phyloP scores from a whole-genome alignment of 2,329 filamentous ascomycete genomes.

The Cladosporium sp. region DNA sequence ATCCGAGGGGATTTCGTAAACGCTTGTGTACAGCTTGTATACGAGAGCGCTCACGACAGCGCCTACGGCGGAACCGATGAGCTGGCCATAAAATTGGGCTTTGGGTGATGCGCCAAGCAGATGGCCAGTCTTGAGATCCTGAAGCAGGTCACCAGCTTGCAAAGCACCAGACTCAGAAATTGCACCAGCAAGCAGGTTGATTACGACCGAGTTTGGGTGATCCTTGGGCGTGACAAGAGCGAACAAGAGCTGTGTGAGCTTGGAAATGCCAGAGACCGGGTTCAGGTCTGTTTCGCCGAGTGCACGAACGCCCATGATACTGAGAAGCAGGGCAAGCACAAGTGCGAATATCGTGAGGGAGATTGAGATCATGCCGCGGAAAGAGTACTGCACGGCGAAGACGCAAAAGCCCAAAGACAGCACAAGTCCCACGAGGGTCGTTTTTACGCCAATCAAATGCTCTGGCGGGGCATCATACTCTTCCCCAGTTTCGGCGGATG shows the following conservation, averaged over 20 bases:
- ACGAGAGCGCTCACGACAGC: constrained; percentile 83
- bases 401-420: constrained; percentile 79
- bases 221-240: constrained; percentile 81
- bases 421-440: constrained; percentile 73
- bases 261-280: constrained; percentile 93
- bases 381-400: constrained; percentile 76
- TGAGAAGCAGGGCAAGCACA: constrained; percentile 68
- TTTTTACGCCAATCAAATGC: constrained; percentile 72
- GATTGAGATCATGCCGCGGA: constrained; percentile 78
- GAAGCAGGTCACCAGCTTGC: constrained; percentile 94
- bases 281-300: constrained; percentile 87
- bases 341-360: constrained; percentile 83
- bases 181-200: constrained; percentile 91
- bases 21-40: constrained; percentile 85
- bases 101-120: constrained; percentile 87
- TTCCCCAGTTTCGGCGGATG: constrained; percentile 30
- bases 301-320: constrained; percentile 65
- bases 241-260: constrained; percentile 93
- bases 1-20: constrained; percentile 84
- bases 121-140: constrained; percentile 95
- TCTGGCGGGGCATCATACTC: constrained; percentile 79
- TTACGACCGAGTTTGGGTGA: constrained; percentile 82
- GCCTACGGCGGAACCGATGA: constrained; percentile 84
- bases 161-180: constrained; percentile 82
- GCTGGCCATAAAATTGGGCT: constrained; percentile 94